Conservation (phyloP, 192 early-diverging fungal genomes). For the Backusella westeae region DNA sequence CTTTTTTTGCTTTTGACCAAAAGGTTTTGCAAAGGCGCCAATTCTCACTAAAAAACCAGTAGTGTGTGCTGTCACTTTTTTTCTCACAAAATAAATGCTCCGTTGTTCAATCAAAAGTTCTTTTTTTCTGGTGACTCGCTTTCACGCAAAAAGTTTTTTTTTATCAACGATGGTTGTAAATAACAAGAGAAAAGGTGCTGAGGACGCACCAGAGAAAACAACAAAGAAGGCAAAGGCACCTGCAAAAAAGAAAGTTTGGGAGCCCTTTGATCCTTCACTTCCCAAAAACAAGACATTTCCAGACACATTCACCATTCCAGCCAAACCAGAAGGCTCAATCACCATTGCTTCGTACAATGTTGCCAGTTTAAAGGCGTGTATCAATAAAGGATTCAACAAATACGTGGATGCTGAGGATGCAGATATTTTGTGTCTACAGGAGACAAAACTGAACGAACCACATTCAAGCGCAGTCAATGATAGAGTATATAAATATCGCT, state of each 20-base stretch:
- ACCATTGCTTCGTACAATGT: constrained; percentile 83
- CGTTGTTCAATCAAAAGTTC: background rate
- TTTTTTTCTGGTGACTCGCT: background rate
- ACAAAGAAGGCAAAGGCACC: background rate
- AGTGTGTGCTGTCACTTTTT: background rate
- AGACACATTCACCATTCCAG: constrained; percentile 48
- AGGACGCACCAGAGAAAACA: background rate
- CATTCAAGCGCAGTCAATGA: constrained; percentile 55
- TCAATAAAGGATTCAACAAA: constrained; percentile 78
- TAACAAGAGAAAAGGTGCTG: background rate
- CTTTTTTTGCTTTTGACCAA: no score
- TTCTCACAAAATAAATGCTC: background rate
- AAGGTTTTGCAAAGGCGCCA: no score
- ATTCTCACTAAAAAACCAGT: no score
- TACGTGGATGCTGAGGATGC: constrained; percentile 78
- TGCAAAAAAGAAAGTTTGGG: constrained; percentile 7
- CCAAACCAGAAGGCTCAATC: constrained; percentile 45
- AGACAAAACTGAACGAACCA: constrained; percentile 80
- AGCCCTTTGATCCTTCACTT: constrained; percentile 33
- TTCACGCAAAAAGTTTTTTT: background rate
- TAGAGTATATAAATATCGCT: constrained; percentile 66
- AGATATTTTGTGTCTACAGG: constrained; percentile 81
- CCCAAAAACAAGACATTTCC: constrained; percentile 70
- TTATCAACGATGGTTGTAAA: background rate
- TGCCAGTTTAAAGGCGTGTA: constrained; percentile 62